Conservation (phyloP, 2,329 filamentous ascomycete species). For the Xylariaceae sp. region DNA sequence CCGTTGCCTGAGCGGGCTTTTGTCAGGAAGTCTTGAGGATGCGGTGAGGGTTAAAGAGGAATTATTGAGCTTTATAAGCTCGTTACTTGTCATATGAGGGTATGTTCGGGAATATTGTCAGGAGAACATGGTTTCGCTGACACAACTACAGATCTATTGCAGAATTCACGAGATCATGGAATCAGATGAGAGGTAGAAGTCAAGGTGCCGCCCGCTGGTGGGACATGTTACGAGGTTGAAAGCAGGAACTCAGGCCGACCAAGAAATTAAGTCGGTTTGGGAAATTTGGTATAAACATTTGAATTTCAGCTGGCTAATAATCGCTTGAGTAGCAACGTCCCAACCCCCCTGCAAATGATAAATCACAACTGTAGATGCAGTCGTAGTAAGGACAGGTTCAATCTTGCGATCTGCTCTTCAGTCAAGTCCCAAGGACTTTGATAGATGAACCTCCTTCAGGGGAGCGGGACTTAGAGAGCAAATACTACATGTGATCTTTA, state of each 20-base stretch:
- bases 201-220: too few species aligned
- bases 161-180: too few species aligned
- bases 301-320: background rate
- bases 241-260: too few species aligned
- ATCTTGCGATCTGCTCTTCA: background rate
- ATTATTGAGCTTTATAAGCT: too few species aligned
- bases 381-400: constrained; percentile 1
- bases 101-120: too few species aligned
- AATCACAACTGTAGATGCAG: constrained; percentile 19
- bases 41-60: background rate
- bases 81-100: too few species aligned
- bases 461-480: too few species aligned
- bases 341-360: constrained; percentile 16
- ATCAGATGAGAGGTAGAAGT: too few species aligned
- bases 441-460: background rate
- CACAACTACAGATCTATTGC: too few species aligned
- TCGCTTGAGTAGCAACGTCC: background rate
- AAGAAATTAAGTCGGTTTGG: background rate
- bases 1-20: constrained; percentile 45
- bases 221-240: too few species aligned
- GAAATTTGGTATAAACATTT: background rate
- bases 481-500: background rate
- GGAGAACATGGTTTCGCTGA: too few species aligned
- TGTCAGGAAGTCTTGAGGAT: background rate
- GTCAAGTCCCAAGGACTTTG: background rate